Conservation (phyloP, 2,329 filamentous ascomycete species). For the Calonectria multiphialidica region DNA sequence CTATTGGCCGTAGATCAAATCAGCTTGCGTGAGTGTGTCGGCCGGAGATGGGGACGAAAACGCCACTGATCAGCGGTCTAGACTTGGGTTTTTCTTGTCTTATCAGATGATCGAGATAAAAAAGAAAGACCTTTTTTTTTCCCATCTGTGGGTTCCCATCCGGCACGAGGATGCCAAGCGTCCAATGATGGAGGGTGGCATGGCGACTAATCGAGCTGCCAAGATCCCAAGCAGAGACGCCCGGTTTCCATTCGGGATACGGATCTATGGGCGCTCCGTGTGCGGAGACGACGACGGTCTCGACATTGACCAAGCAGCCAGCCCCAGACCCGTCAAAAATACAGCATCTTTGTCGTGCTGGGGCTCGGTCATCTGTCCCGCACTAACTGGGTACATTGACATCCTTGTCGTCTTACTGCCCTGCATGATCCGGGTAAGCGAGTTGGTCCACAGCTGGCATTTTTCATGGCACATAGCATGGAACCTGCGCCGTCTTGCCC, state of each 20-base stretch:
- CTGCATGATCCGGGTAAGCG: not conserved
- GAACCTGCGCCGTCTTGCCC: not conserved
- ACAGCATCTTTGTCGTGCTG: not conserved
- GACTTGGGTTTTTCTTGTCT: not conserved
- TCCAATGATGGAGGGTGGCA: not conserved
- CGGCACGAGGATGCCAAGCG: not conserved
- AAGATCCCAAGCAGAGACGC: not conserved
- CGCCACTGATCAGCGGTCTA: conserved; percentile 1
- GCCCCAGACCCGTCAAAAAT: not conserved
- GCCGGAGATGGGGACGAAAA: conserved; percentile 12
- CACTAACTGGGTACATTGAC: not conserved
- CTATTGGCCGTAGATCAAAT: not conserved
- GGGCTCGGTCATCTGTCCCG: not conserved
- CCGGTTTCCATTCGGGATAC: not conserved
- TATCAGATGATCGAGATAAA: conserved; percentile 25
- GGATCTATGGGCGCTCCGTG: not conserved
- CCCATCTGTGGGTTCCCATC: not conserved
- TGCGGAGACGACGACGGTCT: not conserved
- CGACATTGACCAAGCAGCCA: not conserved
- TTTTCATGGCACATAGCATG: not conserved
- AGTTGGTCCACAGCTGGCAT: not conserved
- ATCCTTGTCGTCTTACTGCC: not conserved
- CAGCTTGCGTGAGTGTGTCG: not conserved
- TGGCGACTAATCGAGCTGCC: not conserved
- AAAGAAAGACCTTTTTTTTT: not conserved